Base-by-base conservation (phyloP, 2,329 filamentous ascomycete genomes). In the Colletotrichum neosansevieriae region DNA sequence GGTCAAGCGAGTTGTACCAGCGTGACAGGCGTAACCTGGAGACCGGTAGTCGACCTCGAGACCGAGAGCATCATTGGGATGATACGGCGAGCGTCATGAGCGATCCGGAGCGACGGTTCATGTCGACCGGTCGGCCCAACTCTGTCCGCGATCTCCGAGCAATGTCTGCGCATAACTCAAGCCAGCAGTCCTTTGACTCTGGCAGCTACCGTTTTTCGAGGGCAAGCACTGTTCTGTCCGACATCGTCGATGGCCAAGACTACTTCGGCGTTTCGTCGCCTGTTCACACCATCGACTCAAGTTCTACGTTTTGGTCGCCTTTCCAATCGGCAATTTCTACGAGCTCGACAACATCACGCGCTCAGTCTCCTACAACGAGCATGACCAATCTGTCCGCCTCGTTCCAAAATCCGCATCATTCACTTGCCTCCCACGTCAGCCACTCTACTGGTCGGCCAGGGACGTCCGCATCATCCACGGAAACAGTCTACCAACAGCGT, bases 1-100 rank as follows among this genome's bases (percentile, higher is more conserved):
- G 94, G 94, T 94, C 94, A 0, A 98, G 94, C 75, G 92, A 97
- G 66, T 84, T 99, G 0, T 98, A 93, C 76, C 88, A 91, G 67
- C 88, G 92, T 21, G 94, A 98, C 74, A 91, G 92, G 70, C 84
- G 87, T 47, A 81, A 86, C 60, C 86, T 89, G 62, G 88, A 89
- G 58, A 80, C 81, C 2, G 72, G 71, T 44, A 77, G 78, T 57
- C 76, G 76, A 11, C 73, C 77, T 0, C 79, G 82, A 29, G 85
- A 87, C 42, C 79, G 81, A 40, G 82, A 87, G 34, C 81, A 81
- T 36, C 77, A 79, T 1, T 86, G 82, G 79, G 86, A 88, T 65
- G 86, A 89, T 69, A 78, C 82, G 3, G 80, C 83, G 13, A 88
- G 86, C 68, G 77, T 88, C 58, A 78, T 86, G 56, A 88, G 86